Percentiles rank a stretch among this genome's conserved stretches.
Evolutionary conservation across 306 rosid species (phyloP).

Genomic region (Cucurbita pepo): DNA sequence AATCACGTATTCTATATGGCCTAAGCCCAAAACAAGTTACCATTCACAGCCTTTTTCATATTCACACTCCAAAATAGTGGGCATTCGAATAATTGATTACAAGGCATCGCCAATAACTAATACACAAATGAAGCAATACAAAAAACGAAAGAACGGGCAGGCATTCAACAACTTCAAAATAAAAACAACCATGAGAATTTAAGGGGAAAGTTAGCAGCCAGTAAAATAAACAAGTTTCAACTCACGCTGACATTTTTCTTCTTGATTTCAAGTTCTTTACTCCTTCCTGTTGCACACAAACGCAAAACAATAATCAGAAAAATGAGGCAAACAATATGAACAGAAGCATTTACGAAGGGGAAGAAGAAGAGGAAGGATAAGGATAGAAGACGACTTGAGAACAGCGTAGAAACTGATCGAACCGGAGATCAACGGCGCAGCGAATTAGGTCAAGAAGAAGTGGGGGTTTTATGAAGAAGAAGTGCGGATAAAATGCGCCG

Average conservation of each 20-base stretch:
- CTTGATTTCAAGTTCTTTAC: not conserved
- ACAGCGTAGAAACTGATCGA: not conserved
- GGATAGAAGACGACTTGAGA: not conserved
- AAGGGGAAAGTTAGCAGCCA: not conserved
- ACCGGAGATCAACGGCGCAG: slow-evolving; percentile 1
- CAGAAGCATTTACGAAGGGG: not conserved
- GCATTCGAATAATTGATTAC: not conserved
- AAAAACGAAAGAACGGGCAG: not conserved
- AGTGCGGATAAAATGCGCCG: not conserved
- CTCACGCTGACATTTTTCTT: slow-evolving; percentile 1
- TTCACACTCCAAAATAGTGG: not conserved
- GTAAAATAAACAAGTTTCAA: not conserved
- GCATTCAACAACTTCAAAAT: not conserved
- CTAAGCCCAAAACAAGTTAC: not conserved
- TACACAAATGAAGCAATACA: not conserved
- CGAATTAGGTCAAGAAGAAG: not conserved
- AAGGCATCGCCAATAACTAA: not conserved
- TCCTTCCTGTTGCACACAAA: not conserved
- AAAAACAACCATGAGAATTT: not conserved
- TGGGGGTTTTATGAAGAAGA: not conserved
- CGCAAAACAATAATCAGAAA: not conserved
- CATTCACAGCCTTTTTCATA: not conserved
- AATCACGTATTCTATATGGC: not conserved
- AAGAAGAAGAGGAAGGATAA: not conserved
- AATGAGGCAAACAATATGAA: not conserved